A percentile compares a stretch with the other conserved stretches of the same genome.
These are phyloP conservation scores for Zymoseptoria tritici DNA, from an alignment of 2,329 filamentous ascomycete genomes.

Conservation along the genomic window DNA sequence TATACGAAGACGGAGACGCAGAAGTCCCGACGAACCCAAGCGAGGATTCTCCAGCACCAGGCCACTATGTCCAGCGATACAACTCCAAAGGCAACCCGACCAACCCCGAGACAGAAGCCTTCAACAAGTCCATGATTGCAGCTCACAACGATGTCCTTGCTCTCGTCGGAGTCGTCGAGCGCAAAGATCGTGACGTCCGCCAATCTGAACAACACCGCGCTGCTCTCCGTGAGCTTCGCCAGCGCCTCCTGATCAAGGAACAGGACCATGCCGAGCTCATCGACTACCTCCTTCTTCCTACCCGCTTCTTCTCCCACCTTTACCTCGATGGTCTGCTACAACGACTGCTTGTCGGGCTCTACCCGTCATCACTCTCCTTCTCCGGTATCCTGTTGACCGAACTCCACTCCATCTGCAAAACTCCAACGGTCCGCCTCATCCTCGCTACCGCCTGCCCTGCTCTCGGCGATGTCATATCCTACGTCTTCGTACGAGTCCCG, in stretches of 20 bases:
- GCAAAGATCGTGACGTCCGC: constrained; percentile 21
- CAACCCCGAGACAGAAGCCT: constrained; percentile 34
- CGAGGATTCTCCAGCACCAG: constrained; percentile 35
- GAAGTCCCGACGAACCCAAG: constrained; percentile 31
- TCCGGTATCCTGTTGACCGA: constrained; percentile 12
- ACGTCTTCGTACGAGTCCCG: constrained; percentile 10
- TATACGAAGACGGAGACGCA: constrained; percentile 36
- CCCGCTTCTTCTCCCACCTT: constrained; percentile 13
- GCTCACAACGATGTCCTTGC: constrained; percentile 43
- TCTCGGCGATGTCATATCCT: constrained; percentile 10
- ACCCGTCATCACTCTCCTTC: constrained; percentile 14
- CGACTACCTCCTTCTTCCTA: constrained; percentile 7
- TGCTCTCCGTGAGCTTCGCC: constrained; percentile 9
- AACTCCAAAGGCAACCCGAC: constrained; percentile 39
- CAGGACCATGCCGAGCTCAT: constrained; percentile 20
- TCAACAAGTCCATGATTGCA: constrained; percentile 35
- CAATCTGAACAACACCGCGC: constrained; percentile 4
- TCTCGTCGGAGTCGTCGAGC: constrained; percentile 41
- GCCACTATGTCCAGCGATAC: constrained; percentile 33
- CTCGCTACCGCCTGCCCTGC: constrained; percentile 14
- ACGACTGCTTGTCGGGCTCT: constrained; percentile 20
- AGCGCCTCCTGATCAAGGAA: constrained; percentile 15
- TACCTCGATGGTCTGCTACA: constrained; percentile 18
- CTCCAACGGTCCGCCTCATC: background rate
- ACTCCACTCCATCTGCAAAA: constrained; percentile 6